These are phyloP conservation scores for Nasturtium officinale DNA, from an alignment of 345 rosid species.

Conservation along the genomic window DNA sequence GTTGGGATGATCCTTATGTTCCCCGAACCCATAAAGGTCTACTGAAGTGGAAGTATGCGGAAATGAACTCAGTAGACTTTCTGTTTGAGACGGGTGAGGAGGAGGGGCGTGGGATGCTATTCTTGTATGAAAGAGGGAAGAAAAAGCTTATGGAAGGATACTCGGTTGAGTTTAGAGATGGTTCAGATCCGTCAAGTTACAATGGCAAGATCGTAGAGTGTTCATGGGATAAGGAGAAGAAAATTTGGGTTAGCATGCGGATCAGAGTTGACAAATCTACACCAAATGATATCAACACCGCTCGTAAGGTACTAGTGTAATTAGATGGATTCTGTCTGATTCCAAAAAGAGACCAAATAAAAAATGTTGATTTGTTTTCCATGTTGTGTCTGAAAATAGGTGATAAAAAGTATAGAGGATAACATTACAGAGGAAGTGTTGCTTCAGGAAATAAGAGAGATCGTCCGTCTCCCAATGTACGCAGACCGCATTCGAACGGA, in stretches of 20 bases:
- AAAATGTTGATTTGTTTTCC: background rate
- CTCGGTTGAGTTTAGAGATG: slow-evolving; percentile 69
- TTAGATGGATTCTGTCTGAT: too few species aligned
- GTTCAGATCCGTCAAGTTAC: slow-evolving; percentile 57
- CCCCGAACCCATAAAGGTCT: slow-evolving; percentile 97
- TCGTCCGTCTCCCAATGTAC: slow-evolving; percentile 86
- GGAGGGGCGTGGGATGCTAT: slow-evolving; percentile 49
- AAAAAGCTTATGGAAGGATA: slow-evolving; percentile 82
- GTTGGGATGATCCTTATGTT: slow-evolving; percentile 98
- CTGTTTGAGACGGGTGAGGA: slow-evolving; percentile 71
- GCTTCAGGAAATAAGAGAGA: slow-evolving; percentile 75
- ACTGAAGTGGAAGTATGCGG: slow-evolving; percentile 96
- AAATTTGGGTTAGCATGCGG: slow-evolving; percentile 79
- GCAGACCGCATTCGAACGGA: slow-evolving; percentile 65
- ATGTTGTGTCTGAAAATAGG: slow-evolving; percentile 55
- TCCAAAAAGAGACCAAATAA: background rate
- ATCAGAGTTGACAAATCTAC: slow-evolving; percentile 70
- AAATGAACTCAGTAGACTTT: slow-evolving; percentile 93
- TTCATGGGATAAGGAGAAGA: slow-evolving; percentile 64
- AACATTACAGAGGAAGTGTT: slow-evolving; percentile 87
- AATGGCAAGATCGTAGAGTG: slow-evolving; percentile 90
- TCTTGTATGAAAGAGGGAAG: slow-evolving; percentile 72
- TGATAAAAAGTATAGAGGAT: slow-evolving; percentile 83
- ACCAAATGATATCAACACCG: slow-evolving; percentile 87
- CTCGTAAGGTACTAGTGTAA: slow-evolving; percentile 63